Evolutionary conservation across 306 rosid genomes (phyloP).

Genomic region (Rosa persica): DNA sequence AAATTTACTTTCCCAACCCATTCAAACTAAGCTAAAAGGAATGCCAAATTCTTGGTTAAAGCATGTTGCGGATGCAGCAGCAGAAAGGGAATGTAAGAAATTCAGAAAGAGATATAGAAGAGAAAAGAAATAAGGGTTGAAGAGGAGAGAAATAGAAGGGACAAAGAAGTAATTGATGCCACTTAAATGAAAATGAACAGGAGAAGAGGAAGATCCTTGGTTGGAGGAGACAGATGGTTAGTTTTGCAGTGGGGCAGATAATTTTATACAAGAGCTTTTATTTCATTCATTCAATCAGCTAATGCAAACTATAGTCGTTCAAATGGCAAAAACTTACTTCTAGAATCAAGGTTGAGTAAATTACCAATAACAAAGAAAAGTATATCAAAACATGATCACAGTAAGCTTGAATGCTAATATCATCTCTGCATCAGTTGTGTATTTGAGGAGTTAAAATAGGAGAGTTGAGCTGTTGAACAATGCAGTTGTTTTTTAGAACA

Average conservation of each 20-base stretch:
- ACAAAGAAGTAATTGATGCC: background rate
- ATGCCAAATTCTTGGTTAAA: background rate
- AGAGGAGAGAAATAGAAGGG: background rate
- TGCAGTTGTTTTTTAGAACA: background rate
- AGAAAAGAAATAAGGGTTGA: background rate
- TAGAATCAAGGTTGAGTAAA: background rate
- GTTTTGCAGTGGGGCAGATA: background rate
- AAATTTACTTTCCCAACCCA: no score
- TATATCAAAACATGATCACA: background rate
- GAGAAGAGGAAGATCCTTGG: no score
- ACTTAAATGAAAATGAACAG: no score
- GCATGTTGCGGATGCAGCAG: background rate
- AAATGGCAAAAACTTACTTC: background rate
- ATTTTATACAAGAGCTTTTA: no score
- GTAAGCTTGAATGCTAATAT: background rate
- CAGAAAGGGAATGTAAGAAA: background rate
- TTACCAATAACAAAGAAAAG: background rate
- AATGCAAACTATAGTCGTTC: background rate
- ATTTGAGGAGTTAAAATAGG: background rate
- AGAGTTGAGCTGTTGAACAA: background rate
- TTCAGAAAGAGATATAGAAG: background rate
- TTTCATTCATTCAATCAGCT: background rate
- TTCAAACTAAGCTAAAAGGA: no score
- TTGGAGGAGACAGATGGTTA: no score
- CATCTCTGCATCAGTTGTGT: background rate